phyloP scores from a whole-genome alignment of 768 basidiomycete genomes.

The Daedalea quercina region DNA sequence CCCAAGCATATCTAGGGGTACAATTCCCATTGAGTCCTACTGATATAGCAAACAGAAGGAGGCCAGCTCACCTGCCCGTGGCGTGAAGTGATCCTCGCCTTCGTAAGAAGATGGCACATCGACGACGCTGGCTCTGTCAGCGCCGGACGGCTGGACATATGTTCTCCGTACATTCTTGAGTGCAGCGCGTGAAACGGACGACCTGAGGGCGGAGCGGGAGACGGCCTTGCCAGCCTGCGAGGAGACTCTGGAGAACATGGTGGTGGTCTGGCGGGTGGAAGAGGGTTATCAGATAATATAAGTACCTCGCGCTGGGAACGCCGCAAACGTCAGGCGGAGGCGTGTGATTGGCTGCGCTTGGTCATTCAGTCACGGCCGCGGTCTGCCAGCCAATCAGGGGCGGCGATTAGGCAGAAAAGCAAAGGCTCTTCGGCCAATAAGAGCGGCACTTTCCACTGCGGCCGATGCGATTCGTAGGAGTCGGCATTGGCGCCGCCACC shows the following conservation, averaged over 20 bases:
- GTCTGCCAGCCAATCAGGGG: neutral
- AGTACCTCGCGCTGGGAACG: neutral
- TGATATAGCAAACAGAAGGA: neutral
- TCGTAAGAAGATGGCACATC: conserved; percentile 72
- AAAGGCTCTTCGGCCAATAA: neutral
- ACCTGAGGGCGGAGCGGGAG: conserved; percentile 15
- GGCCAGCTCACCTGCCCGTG: conserved; percentile 49
- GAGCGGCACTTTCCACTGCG: neutral
- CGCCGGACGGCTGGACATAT: conserved; percentile 77
- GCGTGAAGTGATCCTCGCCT: conserved; percentile 56
- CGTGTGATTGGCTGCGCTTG: conserved; percentile 2
- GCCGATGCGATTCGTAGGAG: conserved; percentile 1
- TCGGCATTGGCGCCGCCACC: neutral
- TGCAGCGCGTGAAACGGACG: conserved; percentile 8
- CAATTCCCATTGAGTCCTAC: neutral
- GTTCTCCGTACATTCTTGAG: conserved; percentile 35
- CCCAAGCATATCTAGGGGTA: conserved; percentile 70
- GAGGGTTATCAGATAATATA: conserved; percentile 22
- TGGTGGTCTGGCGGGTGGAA: conserved; percentile 10
- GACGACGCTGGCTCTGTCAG: conserved; percentile 78
- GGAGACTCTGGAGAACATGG: conserved; percentile 25
- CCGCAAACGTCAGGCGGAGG: neutral
- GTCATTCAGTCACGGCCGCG: neutral
- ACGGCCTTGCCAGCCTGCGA: conserved; percentile 19
- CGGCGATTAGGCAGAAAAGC: neutral